Evolutionary conservation across 441 rosid genomes (phyloP).

Genomic region (Populus hybrid): DNA sequence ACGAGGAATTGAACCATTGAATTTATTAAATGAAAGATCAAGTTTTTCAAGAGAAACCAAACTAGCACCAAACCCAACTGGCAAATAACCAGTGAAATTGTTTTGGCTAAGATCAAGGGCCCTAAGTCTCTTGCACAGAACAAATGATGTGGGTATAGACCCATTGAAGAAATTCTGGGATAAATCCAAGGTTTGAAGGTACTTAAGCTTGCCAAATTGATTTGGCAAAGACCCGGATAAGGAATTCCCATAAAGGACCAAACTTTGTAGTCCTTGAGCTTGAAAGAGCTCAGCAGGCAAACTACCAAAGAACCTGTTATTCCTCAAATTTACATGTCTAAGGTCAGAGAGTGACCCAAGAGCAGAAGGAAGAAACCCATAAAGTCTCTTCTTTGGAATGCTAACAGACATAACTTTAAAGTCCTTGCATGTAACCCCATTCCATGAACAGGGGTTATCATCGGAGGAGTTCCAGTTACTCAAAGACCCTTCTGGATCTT

Average conservation of each 20-base stretch:
- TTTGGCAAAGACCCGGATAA: constrained; percentile 67
- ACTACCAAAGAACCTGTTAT: constrained; percentile 60
- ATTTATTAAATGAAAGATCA: constrained; percentile 68
- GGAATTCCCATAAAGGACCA: constrained; percentile 89
- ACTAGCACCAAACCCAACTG: constrained; percentile 60
- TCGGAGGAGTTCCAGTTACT: constrained; percentile 82
- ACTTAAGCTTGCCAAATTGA: constrained; percentile 64
- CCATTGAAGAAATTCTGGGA: constrained; percentile 82
- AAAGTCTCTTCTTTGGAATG: constrained; percentile 80
- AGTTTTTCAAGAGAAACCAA: constrained; percentile 69
- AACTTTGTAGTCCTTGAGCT: constrained; percentile 78
- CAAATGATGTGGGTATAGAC: constrained; percentile 59
- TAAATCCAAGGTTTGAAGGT: constrained; percentile 79
- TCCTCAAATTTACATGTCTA: constrained; percentile 86
- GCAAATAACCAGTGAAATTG: constrained; percentile 71
- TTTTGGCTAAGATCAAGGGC: constrained; percentile 74
- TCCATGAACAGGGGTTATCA: constrained; percentile 80
- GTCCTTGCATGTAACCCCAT: constrained; percentile 88
- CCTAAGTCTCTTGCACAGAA: constrained; percentile 74
- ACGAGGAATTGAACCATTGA: constrained; percentile 65
- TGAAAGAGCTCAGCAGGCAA: constrained; percentile 70
- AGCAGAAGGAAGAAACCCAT: constrained; percentile 70
- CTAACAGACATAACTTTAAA: constrained; percentile 71
- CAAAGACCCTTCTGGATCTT: constrained; percentile 82
- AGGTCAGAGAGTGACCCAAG: constrained; percentile 77